phyloP scores from a whole-genome alignment of 2,329 filamentous ascomycete species.

The Verticillium zaregamsianum region DNA sequence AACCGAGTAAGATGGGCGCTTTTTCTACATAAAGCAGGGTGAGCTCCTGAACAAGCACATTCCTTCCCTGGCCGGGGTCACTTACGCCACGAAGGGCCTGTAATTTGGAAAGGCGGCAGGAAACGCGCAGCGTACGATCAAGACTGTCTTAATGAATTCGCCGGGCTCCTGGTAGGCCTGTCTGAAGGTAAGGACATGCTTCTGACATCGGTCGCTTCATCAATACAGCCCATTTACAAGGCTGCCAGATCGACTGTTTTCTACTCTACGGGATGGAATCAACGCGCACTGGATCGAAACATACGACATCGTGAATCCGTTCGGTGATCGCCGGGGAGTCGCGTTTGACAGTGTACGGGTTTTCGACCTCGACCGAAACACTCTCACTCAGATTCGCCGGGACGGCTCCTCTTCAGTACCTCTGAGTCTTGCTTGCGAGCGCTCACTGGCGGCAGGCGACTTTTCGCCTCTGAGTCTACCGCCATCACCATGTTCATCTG shows the following conservation, averaged over 20 bases:
- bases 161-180: not conserved
- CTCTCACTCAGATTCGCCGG: not conserved
- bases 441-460: not conserved
- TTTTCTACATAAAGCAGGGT: not conserved
- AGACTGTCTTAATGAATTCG: not conserved
- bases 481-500: not conserved
- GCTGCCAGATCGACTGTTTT: not conserved
- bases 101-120: not conserved
- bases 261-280: not conserved
- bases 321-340: not conserved
- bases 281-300: not conserved
- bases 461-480: not conserved
- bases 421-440: not conserved
- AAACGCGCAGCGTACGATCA: not conserved
- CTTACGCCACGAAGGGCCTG: not conserved
- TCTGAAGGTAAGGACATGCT: not conserved
- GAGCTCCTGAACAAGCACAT: not conserved
- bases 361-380: not conserved
- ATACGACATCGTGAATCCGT: not conserved
- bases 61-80: too few species aligned
- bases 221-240: not conserved
- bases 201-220: not conserved
- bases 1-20: not conserved
- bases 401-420: not conserved
- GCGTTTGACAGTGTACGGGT: not conserved